A percentile compares a stretch with the other conserved stretches of the same genome.
These are phyloP conservation scores for Hansfordia pulvinata DNA, from an alignment of 2,329 filamentous ascomycete species.

Conservation along the genomic window DNA sequence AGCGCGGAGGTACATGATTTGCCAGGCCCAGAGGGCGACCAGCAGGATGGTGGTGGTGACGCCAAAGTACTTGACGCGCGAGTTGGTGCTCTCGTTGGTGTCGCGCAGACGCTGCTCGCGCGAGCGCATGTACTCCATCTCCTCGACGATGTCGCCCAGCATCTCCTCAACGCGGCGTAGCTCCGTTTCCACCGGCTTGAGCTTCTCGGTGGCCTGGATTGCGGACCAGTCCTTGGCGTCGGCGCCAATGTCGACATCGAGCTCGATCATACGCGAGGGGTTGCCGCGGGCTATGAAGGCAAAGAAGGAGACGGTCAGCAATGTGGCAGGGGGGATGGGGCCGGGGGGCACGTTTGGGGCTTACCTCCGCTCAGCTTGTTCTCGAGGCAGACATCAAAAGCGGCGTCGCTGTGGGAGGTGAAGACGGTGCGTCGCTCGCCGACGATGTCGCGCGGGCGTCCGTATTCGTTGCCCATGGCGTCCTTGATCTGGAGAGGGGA, in stretches of 20 bases:
- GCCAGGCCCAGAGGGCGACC: conserved; percentile 82
- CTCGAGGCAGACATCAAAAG: conserved; percentile 95
- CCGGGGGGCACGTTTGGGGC: conserved; percentile 16
- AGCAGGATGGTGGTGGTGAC: conserved; percentile 87
- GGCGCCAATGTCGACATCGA: conserved; percentile 91
- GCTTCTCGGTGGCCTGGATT: conserved; percentile 91
- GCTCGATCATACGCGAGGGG: conserved; percentile 62
- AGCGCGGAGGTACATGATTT: conserved; percentile 91
- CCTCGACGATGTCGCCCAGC: conserved; percentile 72
- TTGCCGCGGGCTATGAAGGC: conserved; percentile 21
- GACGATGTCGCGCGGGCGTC: conserved; percentile 75
- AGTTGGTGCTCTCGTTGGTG: conserved; percentile 99
- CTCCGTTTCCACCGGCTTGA: conserved; percentile 93
- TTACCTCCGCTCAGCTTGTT: conserved; percentile 62
- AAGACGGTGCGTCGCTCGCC: conserved; percentile 91
- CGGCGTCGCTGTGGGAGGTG: conserved; percentile 79
- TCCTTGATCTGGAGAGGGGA: conserved; percentile 89
- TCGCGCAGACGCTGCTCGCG: conserved; percentile 93
- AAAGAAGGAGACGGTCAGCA: conserved; percentile 11
- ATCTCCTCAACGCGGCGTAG: conserved; percentile 86
- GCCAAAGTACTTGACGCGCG: conserved; percentile 96
- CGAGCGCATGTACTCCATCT: conserved; percentile 89
- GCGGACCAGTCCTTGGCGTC: conserved; percentile 97
- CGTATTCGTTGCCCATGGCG: conserved; percentile 91
- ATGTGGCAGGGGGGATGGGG: no score